phyloP scores from a whole-genome alignment of 2,329 filamentous ascomycete genomes.

The Alternaria postmessia region DNA sequence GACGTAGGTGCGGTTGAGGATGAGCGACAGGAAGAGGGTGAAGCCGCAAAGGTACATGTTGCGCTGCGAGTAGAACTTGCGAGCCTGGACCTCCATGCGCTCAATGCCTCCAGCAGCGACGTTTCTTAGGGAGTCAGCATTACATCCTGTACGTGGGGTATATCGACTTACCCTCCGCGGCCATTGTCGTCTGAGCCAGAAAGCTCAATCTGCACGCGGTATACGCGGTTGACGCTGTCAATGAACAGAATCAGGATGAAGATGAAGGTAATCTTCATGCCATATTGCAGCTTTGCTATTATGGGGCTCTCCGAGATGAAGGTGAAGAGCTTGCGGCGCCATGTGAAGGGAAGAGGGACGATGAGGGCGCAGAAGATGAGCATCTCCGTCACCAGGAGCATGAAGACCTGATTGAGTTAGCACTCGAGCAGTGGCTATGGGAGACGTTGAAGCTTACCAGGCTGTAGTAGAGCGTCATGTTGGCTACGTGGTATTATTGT shows the following conservation, averaged over 20 bases:
- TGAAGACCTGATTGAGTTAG: conserved; percentile 72
- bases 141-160: neutral
- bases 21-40: conserved; percentile 97
- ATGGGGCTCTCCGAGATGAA: conserved; percentile 91
- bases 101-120: conserved; percentile 80
- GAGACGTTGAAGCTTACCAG: conserved; percentile 59
- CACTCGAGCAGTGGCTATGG: neutral
- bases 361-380: conserved; percentile 79
- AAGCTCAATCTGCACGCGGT: conserved; percentile 93
- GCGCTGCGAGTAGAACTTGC: conserved; percentile 99
- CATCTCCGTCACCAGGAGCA: conserved; percentile 85
- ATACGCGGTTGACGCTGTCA: conserved; percentile 95
- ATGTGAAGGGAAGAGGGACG: conserved; percentile 85
- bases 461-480: conserved; percentile 75
- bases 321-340: conserved; percentile 87
- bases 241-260: conserved; percentile 99
- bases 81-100: conserved; percentile 96
- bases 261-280: conserved; percentile 98
- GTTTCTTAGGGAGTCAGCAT: conserved; percentile 51
- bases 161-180: conserved; percentile 57
- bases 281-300: conserved; percentile 94
- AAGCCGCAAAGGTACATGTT: conserved; percentile 99
- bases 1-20: conserved; percentile 98
- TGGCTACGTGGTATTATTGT: conserved; percentile 50
- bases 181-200: conserved; percentile 72